Evolutionary conservation across 176 grass and related monocot species (phyloP).

Genomic region (Ananas comosus): DNA sequence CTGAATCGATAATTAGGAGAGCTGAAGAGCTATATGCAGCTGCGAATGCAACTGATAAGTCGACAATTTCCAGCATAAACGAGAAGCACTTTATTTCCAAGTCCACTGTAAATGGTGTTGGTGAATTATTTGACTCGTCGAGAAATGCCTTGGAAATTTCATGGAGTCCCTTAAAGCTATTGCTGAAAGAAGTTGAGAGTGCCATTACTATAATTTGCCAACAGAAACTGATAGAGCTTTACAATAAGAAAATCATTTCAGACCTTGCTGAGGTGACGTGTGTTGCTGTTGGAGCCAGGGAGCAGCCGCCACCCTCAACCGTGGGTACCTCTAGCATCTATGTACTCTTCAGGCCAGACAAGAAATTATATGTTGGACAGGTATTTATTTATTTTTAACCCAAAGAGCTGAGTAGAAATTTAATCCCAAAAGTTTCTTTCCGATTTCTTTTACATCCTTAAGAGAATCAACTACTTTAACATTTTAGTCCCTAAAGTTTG

Average conservation of each 20-base stretch:
- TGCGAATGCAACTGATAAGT: slow-evolving; percentile 27
- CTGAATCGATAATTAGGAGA: slow-evolving; percentile 57
- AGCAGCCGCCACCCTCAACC: slow-evolving; percentile 85
- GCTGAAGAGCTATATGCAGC: slow-evolving; percentile 65
- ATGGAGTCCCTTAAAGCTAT: slow-evolving; percentile 11
- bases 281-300: slow-evolving; percentile 56
- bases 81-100: slow-evolving; percentile 10
- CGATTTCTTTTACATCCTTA: too few relatives aligned
- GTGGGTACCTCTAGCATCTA: slow-evolving; percentile 78
- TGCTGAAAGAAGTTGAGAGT: slow-evolving; percentile 55
- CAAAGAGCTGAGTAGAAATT: too few relatives aligned
- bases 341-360: slow-evolving; percentile 66
- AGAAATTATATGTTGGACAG: slow-evolving; percentile 84
- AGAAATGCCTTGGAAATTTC: slow-evolving; percentile 20
- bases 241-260: slow-evolving; percentile 36
- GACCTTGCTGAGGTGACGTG: slow-evolving; percentile 43
- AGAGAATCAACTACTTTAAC: too few relatives aligned
- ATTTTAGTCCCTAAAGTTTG: too few relatives aligned
- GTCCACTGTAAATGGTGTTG: slow-evolving; percentile 16
- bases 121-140: slow-evolving; percentile 17
- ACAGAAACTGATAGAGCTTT: slow-evolving; percentile 49
- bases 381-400: slow-evolving; percentile 22
- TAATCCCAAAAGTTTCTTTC: too few relatives aligned
- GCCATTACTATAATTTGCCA: slow-evolving; percentile 52
- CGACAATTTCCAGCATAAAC: background rate